Evolutionary conservation across 2,329 filamentous ascomycete species (phyloP).

Genomic region (Mollisia scopiformis): DNA sequence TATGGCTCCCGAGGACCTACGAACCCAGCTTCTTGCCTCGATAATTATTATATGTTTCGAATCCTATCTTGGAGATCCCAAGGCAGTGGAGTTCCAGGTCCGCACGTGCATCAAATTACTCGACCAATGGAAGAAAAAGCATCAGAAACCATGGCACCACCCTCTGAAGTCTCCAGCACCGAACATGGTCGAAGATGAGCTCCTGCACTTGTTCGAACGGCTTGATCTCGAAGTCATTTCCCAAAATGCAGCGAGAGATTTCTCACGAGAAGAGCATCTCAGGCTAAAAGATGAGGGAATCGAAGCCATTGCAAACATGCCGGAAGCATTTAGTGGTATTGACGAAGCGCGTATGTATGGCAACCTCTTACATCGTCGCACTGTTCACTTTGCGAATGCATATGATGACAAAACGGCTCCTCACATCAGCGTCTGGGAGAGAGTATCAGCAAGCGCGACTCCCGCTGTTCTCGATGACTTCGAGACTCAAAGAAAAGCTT

Average conservation of each 20-base stretch:
- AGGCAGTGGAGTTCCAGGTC: constrained; percentile 16
- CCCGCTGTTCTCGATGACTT: background rate
- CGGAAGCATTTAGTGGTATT: constrained; percentile 19
- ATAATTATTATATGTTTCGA: constrained; percentile 30
- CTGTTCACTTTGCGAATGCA: constrained; percentile 24
- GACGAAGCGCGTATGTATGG: constrained; percentile 22
- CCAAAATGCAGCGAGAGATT: constrained; percentile 8
- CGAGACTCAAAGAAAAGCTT: background rate
- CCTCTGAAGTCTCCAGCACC: constrained; percentile 10
- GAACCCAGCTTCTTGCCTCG: constrained; percentile 34
- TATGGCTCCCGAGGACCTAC: constrained; percentile 6
- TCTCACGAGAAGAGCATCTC: constrained; percentile 14
- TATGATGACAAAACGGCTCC: background rate
- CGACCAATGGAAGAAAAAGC: constrained; percentile 12
- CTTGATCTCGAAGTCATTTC: constrained; percentile 24
- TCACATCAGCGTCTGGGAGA: background rate
- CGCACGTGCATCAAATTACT: constrained; percentile 17
- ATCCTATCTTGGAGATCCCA: constrained; percentile 20
- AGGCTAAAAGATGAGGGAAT: constrained; percentile 17
- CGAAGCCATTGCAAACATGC: constrained; percentile 4
- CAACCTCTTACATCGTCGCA: constrained; percentile 24
- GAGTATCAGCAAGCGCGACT: background rate
- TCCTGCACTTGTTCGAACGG: constrained; percentile 26
- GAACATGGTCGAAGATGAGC: constrained; percentile 24
- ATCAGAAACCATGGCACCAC: background rate